These are phyloP conservation scores for Astrephomene gubernaculifera DNA, from an alignment of 139 green algal species.

Conservation along the genomic window DNA sequence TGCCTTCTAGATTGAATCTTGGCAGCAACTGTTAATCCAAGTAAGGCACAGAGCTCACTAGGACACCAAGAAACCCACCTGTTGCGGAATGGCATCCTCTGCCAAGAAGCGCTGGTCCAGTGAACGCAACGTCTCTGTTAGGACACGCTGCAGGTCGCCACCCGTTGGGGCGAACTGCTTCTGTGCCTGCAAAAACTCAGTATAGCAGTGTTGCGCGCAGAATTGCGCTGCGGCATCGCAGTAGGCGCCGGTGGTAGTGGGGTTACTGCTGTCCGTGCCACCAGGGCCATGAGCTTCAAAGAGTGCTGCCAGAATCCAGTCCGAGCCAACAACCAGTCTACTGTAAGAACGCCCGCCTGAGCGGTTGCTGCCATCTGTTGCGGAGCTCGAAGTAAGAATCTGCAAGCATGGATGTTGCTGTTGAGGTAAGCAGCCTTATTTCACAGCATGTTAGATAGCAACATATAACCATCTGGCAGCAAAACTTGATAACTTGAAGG, in stretches of 20 bases:
- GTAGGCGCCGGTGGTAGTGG: not conserved
- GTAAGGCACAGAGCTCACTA: not conserved
- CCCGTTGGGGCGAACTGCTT: not conserved
- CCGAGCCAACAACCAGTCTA: not conserved
- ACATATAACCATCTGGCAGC: not conserved
- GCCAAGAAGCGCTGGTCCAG: slow-evolving; percentile 23
- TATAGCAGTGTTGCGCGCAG: slow-evolving; percentile 13
- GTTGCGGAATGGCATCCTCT: not conserved
- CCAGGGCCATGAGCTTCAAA: slow-evolving; percentile 9
- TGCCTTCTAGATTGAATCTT: not conserved
- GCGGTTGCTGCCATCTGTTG: not conserved
- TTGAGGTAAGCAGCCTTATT: not conserved
- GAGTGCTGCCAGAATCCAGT: not conserved
- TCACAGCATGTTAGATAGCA: not conserved
- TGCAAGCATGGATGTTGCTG: not conserved
- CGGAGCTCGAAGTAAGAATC: not conserved
- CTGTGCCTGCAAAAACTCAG: not conserved
- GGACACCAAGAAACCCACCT: not conserved
- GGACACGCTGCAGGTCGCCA: not conserved
- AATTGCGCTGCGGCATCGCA: not conserved
- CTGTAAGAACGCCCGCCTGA: not conserved
- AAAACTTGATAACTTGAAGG: not conserved
- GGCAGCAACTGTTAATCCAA: not conserved
- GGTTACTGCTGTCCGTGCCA: not conserved
- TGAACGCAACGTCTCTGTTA: not conserved